Base-by-base conservation (phyloP, 2,329 filamentous ascomycete genomes). In the Cercospora canescens region DNA sequence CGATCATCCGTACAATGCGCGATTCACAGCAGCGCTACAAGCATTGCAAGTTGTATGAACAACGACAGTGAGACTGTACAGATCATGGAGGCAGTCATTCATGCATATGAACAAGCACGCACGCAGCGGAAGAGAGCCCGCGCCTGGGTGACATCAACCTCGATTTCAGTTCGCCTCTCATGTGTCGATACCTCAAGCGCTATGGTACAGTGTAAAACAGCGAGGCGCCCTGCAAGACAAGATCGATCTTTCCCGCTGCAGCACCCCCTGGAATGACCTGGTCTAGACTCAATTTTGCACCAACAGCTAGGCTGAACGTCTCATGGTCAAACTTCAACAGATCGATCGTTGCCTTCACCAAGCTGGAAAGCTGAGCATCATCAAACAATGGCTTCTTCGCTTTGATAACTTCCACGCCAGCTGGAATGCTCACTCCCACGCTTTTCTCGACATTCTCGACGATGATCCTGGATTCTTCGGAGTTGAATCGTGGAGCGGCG, bases 301-400 rank as follows among this genome's bases (percentile, higher is more conserved):
- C 71, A 16, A 69, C 67, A 26, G 70, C 70, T 18, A 66, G 45
- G 14, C 63, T 67, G 52, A 74, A 74, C 6, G 71, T 73, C 61
- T 72, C 71, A 57, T 74, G 72, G 55, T 74, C 72, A 7, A 34
- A 58, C 37, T 72, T 67, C 63, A 74, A 64, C 62, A 74, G 34
- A 61, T 72, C 67, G 54, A 74, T 65, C 12, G 69, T 71, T 18
- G 69, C 67, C 61, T 70, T 66, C 16, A 74, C 65, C 62, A 74
- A 35, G 21, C 70, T 71, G 8, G 67, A 62, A 26, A 72, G 21
- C n/a, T 72, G 58, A 12, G 72, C 70, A 2, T 59, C 68, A 59
- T 74, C 70, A 61, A 74, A 74, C 24, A 70, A 57, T 21, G 63
- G 63, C 68, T 73, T 71, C 70, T 74, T 74, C 32, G 64, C 64